Evolutionary conservation across 192 early-diverging fungal genomes (phyloP), one percentile per base, ranked within the genome.

Genomic region (Linnemannia exigua): DNA sequence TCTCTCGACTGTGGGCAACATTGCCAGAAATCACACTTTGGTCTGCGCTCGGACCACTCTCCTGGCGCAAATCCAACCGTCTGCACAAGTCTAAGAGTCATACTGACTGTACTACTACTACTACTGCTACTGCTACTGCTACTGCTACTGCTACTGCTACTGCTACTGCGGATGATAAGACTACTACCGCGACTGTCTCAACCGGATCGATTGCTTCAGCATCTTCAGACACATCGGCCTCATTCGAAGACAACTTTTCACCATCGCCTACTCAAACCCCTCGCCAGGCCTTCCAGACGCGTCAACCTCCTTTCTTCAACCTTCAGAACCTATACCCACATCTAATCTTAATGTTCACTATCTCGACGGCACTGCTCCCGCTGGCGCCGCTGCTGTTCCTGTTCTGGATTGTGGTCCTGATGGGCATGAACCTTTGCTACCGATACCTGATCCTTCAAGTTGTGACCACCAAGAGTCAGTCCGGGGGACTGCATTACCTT

Each of bases 251-350:
- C 19, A 82, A 76, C 44, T 82, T 82, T n/a, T 46, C 74, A 12
- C 74, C 80, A 28, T 41, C 80, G 1, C 80, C 80, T 17, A 76
- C 73, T 28, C 68, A 70, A 33, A 82, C 80, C 19, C 80, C 80
- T 20, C 73, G 80, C 2, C 80, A 82, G 31, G 80, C 80, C 4
- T 82, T 72, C 19, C 74, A 82, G 37, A 35, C 76, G n/a, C 80
- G 80, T 5, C 80, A 76, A 36, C 80, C 80, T 33, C 80, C 80
- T 0, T 75, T 72, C 58, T 71, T 82, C 35, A 54, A 76, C 19
- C 80, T 82, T 15, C 80, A 82, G 33, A 70, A 61, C 54, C 11
- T 82, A 2, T 82, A 82, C 28, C 80, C 80, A n/a, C 74, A 82
- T 41, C 7, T 82, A 31, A 35, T 75, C 16, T 3, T 76, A n/a